These are phyloP conservation scores for Typha latifolia DNA, from an alignment of 176 grass and related monocot species.

Conservation along the genomic window DNA sequence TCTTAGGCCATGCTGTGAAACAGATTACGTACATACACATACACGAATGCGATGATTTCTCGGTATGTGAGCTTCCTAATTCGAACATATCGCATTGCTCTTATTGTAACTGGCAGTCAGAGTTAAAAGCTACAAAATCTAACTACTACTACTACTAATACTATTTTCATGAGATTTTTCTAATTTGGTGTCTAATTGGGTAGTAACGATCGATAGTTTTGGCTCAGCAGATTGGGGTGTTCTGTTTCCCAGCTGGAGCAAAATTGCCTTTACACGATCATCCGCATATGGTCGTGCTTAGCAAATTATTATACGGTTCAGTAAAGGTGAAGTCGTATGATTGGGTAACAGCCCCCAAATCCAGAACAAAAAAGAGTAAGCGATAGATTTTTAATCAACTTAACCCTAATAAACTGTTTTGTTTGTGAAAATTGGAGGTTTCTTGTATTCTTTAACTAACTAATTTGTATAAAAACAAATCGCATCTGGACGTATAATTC, in stretches of 20 bases:
- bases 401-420: too few relatives aligned
- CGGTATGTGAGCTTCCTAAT: not conserved
- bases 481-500: not conserved
- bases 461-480: too few relatives aligned
- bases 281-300: slow-evolving; percentile 22
- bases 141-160: not conserved
- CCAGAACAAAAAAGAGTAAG: slow-evolving; percentile 5
- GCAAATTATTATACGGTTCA: slow-evolving; percentile 20
- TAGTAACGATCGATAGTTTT: not conserved
- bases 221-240: slow-evolving; percentile 18
- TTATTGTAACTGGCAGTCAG: too few relatives aligned
- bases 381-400: not conserved
- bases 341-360: slow-evolving; percentile 10
- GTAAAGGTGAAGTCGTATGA: slow-evolving; percentile 12
- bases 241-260: slow-evolving; percentile 23
- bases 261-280: slow-evolving; percentile 22
- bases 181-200: not conserved
- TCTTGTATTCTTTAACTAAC: too few relatives aligned
- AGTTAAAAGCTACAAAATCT: not conserved
- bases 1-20: not conserved
- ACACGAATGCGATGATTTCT: slow-evolving; percentile 21
- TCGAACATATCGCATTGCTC: too few relatives aligned
- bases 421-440: too few relatives aligned
- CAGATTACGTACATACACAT: slow-evolving; percentile 25
- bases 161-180: not conserved